Conservation (phyloP, 2,329 filamentous ascomycete species). For the Ilyonectria destructans region DNA sequence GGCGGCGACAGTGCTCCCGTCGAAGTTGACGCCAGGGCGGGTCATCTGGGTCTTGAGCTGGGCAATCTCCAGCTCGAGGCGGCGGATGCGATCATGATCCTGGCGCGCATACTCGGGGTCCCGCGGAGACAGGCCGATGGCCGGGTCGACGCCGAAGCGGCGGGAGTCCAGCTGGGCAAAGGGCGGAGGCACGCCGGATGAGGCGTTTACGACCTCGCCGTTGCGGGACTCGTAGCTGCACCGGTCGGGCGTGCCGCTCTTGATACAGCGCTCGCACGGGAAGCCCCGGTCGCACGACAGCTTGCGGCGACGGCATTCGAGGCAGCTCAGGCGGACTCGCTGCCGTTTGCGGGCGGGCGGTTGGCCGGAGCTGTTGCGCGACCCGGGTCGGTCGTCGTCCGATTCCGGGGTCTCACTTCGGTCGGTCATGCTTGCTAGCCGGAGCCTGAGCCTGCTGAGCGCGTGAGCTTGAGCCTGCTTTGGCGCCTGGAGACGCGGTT, state of each 20-base stretch:
- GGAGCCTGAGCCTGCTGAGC: slow-evolving; percentile 32
- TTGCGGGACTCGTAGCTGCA: slow-evolving; percentile 74
- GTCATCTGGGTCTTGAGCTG: slow-evolving; percentile 70
- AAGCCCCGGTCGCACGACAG: slow-evolving; percentile 75
- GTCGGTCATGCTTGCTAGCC: slow-evolving; percentile 49
- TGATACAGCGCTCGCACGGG: slow-evolving; percentile 75
- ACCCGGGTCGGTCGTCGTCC: slow-evolving; percentile 51
- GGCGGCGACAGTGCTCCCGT: slow-evolving; percentile 67
- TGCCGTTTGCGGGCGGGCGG: slow-evolving; percentile 70
- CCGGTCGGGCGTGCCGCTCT: slow-evolving; percentile 73
- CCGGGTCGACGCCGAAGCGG: slow-evolving; percentile 54
- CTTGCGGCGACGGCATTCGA: slow-evolving; percentile 74
- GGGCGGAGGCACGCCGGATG: slow-evolving; percentile 62
- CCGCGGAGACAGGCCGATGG: slow-evolving; percentile 52
- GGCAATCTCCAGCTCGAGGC: slow-evolving; percentile 72
- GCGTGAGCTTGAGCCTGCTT: slow-evolving; percentile 2
- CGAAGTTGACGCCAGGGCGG: slow-evolving; percentile 63
- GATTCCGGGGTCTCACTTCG: slow-evolving; percentile 60
- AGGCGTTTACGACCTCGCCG: slow-evolving; percentile 65
- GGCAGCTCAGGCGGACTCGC: slow-evolving; percentile 72
- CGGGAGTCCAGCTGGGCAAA: slow-evolving; percentile 60
- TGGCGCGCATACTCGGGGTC: slow-evolving; percentile 59
- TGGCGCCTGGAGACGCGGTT: slow-evolving; percentile 45
- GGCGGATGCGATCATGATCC: slow-evolving; percentile 72
- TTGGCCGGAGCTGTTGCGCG: slow-evolving; percentile 53